Conservation (phyloP, 139 green algal genomes). For the Pseudopediastrum boryanum region DNA sequence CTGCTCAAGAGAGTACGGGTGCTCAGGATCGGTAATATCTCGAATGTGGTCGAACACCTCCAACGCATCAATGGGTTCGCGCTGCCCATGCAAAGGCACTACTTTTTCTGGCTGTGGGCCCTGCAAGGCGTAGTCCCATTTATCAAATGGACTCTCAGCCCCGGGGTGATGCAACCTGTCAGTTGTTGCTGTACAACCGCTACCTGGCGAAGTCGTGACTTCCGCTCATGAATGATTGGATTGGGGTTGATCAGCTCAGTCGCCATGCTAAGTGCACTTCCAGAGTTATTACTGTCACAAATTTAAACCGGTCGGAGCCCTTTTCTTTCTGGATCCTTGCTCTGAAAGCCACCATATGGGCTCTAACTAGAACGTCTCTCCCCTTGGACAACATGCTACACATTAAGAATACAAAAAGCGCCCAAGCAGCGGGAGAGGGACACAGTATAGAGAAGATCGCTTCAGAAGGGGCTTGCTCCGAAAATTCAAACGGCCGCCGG, state of each 20-base stretch:
- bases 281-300: too few species aligned
- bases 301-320: too few species aligned
- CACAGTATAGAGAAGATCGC: too few species aligned
- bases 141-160: background rate
- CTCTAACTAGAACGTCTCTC: too few species aligned
- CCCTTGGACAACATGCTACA: too few species aligned
- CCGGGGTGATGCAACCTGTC: background rate
- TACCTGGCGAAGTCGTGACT: conserved; percentile 31
- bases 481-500: too few species aligned
- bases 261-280: too few species aligned
- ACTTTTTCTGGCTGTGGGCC: background rate
- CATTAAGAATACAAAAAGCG: too few species aligned
- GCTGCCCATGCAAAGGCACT: conserved; percentile 19
- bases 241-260: conserved; percentile 84
- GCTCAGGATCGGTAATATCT: conserved; percentile 97
- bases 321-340: too few species aligned
- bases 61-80: conserved; percentile 80
- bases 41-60: conserved; percentile 78
- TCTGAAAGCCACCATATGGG: too few species aligned
- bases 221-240: conserved; percentile 66
- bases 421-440: too few species aligned
- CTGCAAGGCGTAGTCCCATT: background rate
- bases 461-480: too few species aligned
- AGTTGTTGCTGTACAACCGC: background rate
- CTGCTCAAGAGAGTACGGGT: conserved; percentile 97